A percentile compares a stretch with the other conserved stretches of the same genome.
These are phyloP conservation scores for Diaporthe destruens DNA, from an alignment of 2,329 filamentous ascomycete species.

Conservation along the genomic window DNA sequence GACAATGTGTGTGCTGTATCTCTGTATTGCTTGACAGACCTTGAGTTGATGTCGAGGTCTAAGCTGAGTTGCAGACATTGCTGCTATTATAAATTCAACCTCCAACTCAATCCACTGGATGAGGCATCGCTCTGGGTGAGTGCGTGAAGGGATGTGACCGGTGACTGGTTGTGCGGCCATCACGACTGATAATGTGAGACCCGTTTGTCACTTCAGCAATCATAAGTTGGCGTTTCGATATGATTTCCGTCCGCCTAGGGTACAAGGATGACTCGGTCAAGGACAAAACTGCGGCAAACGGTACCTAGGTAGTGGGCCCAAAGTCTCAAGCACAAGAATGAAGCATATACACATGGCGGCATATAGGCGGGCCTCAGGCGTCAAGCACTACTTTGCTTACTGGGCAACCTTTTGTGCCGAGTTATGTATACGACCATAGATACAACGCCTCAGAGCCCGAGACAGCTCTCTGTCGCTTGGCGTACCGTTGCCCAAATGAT, in stretches of 20 bases:
- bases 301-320: too few relatives aligned
- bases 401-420: background rate
- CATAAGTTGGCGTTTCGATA: constrained; percentile 70
- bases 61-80: background rate
- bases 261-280: constrained; percentile 70
- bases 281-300: background rate
- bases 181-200: background rate
- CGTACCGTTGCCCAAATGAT: background rate
- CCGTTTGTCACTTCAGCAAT: background rate
- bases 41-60: background rate
- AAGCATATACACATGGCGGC: background rate
- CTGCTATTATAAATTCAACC: background rate
- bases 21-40: background rate
- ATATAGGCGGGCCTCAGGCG: background rate
- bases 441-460: background rate
- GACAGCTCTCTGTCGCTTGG: background rate
- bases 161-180: background rate
- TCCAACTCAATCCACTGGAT: too few relatives aligned
- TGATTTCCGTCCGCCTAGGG: constrained; percentile 64
- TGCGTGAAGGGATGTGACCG: background rate
- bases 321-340: background rate
- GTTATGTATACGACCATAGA: background rate
- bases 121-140: background rate
- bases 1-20: background rate
- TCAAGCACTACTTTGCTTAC: background rate